These are phyloP conservation scores for Alternaria hordeiaustralica DNA, from an alignment of 2,329 filamentous ascomycete species.

Conservation along the genomic window DNA sequence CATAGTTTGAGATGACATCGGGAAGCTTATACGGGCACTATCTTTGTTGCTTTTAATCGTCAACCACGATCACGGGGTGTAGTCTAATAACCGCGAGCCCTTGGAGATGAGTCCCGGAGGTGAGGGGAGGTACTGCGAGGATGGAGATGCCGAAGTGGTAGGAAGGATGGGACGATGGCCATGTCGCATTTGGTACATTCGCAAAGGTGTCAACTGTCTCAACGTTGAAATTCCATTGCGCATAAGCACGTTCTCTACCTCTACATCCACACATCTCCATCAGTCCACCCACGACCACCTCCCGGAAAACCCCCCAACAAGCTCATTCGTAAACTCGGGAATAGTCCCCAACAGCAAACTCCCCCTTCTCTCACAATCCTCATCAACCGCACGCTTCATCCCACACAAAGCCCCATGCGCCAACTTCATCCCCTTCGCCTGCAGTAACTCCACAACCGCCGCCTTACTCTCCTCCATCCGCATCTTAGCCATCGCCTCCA, in stretches of 20 bases:
- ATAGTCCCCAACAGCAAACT: neutral
- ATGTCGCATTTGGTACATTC: neutral
- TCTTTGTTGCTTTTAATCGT: neutral
- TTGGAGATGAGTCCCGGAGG: neutral
- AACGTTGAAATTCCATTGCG: no score
- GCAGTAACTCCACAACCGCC: neutral
- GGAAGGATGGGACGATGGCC: neutral
- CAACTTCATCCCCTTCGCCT: neutral
- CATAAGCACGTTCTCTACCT: neutral
- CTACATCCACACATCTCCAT: neutral
- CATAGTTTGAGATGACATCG: neutral
- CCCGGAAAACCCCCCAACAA: neutral
- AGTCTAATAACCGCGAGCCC: neutral
- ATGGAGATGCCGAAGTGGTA: neutral
- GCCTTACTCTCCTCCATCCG: neutral
- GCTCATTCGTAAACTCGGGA: neutral
- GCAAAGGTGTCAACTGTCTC: neutral
- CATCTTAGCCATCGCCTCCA: neutral
- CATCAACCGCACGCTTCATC: neutral
- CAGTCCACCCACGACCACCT: neutral
- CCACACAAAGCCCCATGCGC: neutral
- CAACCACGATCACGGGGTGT: neutral
- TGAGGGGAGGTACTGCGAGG: neutral
- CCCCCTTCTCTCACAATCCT: neutral
- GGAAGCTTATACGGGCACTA: neutral